A percentile compares a stretch with the other conserved stretches of the same genome.
These are phyloP conservation scores for Elongisporangium senticosum DNA, from an alignment of 352 stramenopile genomes.

Conservation along the genomic window DNA sequence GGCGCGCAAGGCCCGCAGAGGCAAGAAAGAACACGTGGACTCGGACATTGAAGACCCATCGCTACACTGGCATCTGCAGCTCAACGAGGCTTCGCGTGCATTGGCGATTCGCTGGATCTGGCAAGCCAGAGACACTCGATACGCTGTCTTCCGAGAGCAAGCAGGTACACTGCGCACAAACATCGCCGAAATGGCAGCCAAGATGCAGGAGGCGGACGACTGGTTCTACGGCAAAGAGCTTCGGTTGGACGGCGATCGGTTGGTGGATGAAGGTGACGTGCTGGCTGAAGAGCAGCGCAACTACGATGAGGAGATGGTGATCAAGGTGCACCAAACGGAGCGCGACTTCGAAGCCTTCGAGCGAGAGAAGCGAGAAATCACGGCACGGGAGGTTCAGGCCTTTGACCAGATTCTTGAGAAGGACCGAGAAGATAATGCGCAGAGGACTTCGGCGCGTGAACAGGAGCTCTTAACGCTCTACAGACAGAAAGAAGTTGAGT, in stretches of 20 bases:
- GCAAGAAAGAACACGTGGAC: constrained; percentile 56
- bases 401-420: constrained; percentile 64
- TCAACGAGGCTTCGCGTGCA: constrained; percentile 78
- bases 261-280: constrained; percentile 51
- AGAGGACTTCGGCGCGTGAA: constrained; percentile 58
- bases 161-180: constrained; percentile 51
- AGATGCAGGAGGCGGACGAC: constrained; percentile 91
- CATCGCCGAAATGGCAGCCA: constrained; percentile 44
- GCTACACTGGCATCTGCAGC: constrained; percentile 67
- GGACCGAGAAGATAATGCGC: constrained; percentile 39
- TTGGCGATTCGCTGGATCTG: constrained; percentile 77
- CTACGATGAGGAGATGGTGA: constrained; percentile 73
- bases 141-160: constrained; percentile 33
- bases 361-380: constrained; percentile 59
- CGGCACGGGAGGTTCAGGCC: constrained; percentile 39
- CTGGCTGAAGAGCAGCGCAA: constrained; percentile 50
- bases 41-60: constrained; percentile 71
- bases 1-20: constrained; percentile 47
- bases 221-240: constrained; percentile 91
- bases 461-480: constrained; percentile 69
- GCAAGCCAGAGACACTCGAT: constrained; percentile 60
- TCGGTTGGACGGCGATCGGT: constrained; percentile 64
- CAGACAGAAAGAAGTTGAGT: constrained; percentile 72
- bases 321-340: constrained; percentile 79
- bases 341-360: constrained; percentile 76